Base-by-base conservation (phyloP, 768 basidiomycete genomes). In the Boletus subparvulus region DNA sequence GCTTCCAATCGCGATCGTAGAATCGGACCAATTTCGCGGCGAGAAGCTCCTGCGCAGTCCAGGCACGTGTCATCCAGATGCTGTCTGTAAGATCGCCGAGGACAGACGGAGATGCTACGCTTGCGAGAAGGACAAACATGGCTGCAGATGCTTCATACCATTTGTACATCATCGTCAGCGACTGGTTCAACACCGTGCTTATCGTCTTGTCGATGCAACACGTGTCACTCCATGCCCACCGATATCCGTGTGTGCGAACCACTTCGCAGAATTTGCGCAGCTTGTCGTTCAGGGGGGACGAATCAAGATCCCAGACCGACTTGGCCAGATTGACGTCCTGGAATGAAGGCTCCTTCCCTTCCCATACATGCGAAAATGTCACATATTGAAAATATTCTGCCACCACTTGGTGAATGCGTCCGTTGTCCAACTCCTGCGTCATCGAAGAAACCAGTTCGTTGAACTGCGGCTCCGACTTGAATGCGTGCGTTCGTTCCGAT, bases 21-120 rank as follows among this genome's bases (percentile, higher is more conserved):
- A 63, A 63, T 8, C 61, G n/a, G 37, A 59, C 37, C 19, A 59
- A 33, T 12, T 47, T 53, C 0, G 57, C 17, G 13, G 50, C 54
- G 17, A 64, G 62, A 42, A 64, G 52, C n/a, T 64, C 63, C 40
- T 58, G 64, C 4, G 47, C n/a, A 1, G 62, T 63, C 62, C 62
- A 63, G 2, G 49, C 61, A 3, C 61, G 57, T 6, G 41, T 56
- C 62, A 60, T 53, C 61, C 61, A 63, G 1, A 4, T 0, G 35
- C 50, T 56, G 12, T 7, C 5, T 5, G 26, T 19, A 11, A 63
- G 53, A 32, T 26, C 43, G 3, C 41, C 47, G 17, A 32, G 21
- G n/a, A 14, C 17, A 1, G 39, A 56, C 3, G 36, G 47, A 14
- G 47, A 24, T 1, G 1, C 8, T 1, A 45, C 39, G 6, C 17